phyloP scores from a whole-genome alignment of 495 filamentous ascomycete species.

The Neurospora sp. region DNA sequence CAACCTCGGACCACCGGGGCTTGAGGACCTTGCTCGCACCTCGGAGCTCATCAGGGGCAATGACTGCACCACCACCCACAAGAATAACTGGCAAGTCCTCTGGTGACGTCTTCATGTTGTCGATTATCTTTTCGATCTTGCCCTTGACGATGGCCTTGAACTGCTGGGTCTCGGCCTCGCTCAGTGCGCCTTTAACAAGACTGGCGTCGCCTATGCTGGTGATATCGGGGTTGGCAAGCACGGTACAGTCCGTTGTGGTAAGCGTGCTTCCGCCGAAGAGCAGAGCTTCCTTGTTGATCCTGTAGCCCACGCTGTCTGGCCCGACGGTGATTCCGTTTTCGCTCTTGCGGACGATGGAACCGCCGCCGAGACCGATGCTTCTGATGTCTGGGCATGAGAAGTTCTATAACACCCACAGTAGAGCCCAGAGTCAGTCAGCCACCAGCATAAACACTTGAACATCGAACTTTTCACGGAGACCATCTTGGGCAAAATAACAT shows the following conservation, averaged over 20 bases:
- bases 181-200: slow-evolving; percentile 8
- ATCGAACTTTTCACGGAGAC: not conserved
- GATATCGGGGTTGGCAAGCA: slow-evolving; percentile 20
- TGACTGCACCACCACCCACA: slow-evolving; percentile 32
- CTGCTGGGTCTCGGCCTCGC: not conserved
- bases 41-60: slow-evolving; percentile 20
- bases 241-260: slow-evolving; percentile 43
- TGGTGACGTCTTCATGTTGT: slow-evolving; percentile 40
- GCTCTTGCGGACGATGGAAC: slow-evolving; percentile 33
- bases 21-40: slow-evolving; percentile 27
- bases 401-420: slow-evolving; percentile 15
- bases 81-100: slow-evolving; percentile 34
- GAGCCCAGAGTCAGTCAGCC: not conserved
- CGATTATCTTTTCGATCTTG: slow-evolving; percentile 37
- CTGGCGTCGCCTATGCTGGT: slow-evolving; percentile 16
- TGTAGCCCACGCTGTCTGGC: slow-evolving; percentile 47
- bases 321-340: slow-evolving; percentile 31
- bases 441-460: not conserved
- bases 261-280: slow-evolving; percentile 40
- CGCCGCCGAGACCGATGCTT: slow-evolving; percentile 45
- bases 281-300: slow-evolving; percentile 35
- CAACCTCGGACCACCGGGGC: slow-evolving; percentile 31
- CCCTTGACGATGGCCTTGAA: slow-evolving; percentile 18
- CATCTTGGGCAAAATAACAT: not conserved
- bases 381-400: slow-evolving; percentile 39